These are phyloP conservation scores for Lactarius indigo DNA, from an alignment of 768 basidiomycete genomes.

Conservation along the genomic window DNA sequence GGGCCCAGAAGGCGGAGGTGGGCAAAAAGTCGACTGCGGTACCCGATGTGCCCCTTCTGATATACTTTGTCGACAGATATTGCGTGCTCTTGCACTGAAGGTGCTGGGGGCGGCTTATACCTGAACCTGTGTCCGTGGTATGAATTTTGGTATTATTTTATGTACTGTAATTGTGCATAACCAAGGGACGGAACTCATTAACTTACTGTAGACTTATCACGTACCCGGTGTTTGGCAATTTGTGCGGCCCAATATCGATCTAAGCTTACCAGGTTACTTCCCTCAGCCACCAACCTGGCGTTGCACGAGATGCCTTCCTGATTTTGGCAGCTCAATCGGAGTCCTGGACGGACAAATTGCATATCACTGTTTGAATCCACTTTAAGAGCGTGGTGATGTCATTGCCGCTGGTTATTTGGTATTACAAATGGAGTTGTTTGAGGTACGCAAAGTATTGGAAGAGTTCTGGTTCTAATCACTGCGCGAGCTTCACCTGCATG, in stretches of 20 bases:
- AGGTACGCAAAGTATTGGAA: constrained; percentile 11
- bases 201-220: background rate
- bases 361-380: background rate
- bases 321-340: background rate
- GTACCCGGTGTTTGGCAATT: background rate
- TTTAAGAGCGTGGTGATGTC: background rate
- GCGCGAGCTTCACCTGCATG: background rate
- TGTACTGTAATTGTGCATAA: background rate
- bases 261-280: too few relatives aligned
- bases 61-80: constrained; percentile 50
- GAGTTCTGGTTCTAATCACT: background rate
- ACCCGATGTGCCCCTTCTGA: background rate
- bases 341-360: background rate
- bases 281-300: too few relatives aligned
- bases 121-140: background rate
- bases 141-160: background rate
- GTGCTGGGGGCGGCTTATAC: constrained; percentile 61
- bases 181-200: background rate
- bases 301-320: background rate
- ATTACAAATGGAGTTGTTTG: constrained; percentile 2
- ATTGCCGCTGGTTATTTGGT: background rate
- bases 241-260: background rate
- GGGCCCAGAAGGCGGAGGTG: constrained; percentile 85
- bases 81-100: constrained; percentile 78
- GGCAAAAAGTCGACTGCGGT: constrained; percentile 20